Base-by-base conservation (phyloP, 805 yeast genomes). In the Ogataea methanolica region DNA sequence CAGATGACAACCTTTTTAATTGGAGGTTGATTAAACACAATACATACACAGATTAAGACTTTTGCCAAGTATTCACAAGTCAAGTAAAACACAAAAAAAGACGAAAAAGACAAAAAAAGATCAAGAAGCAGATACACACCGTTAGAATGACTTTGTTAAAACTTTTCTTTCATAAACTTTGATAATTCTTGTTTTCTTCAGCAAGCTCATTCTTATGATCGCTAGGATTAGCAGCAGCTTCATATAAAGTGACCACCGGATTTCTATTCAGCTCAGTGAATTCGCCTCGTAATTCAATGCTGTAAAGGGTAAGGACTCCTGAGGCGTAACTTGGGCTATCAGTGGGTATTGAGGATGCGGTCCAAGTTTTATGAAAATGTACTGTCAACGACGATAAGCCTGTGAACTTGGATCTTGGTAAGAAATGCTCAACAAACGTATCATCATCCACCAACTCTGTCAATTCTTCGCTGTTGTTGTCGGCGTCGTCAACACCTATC, bases 161-260 rank as follows among this genome's bases (percentile, higher is more conserved):
- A 5, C 8, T 19, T 12, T 36, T 11, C 16, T 7, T 22, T 47
- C 41, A 52, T 9, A 48, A 39, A 15, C 42, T 49, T 37, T 56
- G 58, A 42, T 42, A 46, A 45, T 57, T 57, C 34, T 44, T 42
- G 36, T 51, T 54, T 42, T 61, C 62, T 22, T 56, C 51, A 16
- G 47, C 41, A 16, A 60, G 63, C 40, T 66, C 19, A 42, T 66
- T 73, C 54, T 75, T 80, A 64, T 92, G 97, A 62, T 91, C 97
- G 1, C 84, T 80, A 0, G 97, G 97, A 62, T 91, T 91, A 3
- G 97, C 94, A 0, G 96, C 95, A 46, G 90, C 79, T 66, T 92
- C 98, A 64, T 91, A 92, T 19, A 87, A 60, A 0, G 96, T 74
- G 15, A 85, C 74, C 16, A 88, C 79, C 0, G 96, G 96, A 38